Conservation (phyloP, 2,329 filamentous ascomycete species). For the Botryotinia narcissicola region DNA sequence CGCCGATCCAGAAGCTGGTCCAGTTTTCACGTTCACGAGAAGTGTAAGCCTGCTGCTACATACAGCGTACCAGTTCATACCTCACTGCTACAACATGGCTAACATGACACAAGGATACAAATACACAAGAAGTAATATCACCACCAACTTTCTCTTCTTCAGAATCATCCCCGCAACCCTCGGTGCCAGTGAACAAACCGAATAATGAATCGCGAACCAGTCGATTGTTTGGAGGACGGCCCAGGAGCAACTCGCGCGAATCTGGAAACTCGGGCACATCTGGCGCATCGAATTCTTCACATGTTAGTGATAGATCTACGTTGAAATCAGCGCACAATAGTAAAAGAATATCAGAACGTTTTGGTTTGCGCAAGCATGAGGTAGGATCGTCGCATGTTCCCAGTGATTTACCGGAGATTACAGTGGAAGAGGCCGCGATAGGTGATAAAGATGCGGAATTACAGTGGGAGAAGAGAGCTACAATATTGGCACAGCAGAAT, state of each 20-base stretch:
- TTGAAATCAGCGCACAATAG: conserved; percentile 17
- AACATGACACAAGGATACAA: conserved; percentile 56
- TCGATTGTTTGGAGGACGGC: conserved; percentile 39
- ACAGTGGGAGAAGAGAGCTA: conserved; percentile 90
- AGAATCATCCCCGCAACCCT: conserved; percentile 35
- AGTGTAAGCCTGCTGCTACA: conserved; percentile 41
- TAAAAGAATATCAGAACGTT: conserved; percentile 62
- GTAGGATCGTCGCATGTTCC: conserved; percentile 73
- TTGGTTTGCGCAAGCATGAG: conserved; percentile 61
- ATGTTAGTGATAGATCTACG: conserved; percentile 15
- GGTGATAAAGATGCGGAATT: conserved; percentile 55
- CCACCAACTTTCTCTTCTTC: conserved; percentile 55
- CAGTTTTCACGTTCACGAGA: conserved; percentile 78
- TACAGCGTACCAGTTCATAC: background rate
- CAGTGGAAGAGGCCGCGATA: conserved; percentile 41
- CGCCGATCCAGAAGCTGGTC: conserved; percentile 26
- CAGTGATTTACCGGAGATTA: conserved; percentile 73
- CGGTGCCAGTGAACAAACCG: conserved; percentile 20
- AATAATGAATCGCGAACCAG: conserved; percentile 35
- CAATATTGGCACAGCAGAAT: conserved; percentile 72
- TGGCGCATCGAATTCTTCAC: conserved; percentile 26
- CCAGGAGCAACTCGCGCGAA: conserved; percentile 45
- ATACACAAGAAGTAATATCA: conserved; percentile 73
- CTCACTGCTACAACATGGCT: conserved; percentile 13
- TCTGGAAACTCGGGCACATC: conserved; percentile 42